Conservation (phyloP, 306 rosid species). For the Lathyrus sativus region DNA sequence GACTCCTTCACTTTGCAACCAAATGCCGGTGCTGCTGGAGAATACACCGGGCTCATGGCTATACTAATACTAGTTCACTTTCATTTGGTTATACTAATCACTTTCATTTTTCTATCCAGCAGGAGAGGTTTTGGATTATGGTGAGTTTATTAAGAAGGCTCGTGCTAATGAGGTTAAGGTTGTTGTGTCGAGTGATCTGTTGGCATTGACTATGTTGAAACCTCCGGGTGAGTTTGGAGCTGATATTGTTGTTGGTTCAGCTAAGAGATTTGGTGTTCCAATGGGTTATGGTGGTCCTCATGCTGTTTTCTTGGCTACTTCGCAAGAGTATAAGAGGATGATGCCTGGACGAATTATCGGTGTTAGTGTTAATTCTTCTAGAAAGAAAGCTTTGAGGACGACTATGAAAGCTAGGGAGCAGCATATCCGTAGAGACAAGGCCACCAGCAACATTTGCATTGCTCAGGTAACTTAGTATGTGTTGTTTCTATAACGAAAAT, state of each 20-base stretch:
- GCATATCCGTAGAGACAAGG: slow-evolving; percentile 97
- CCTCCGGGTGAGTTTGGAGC: slow-evolving; percentile 99
- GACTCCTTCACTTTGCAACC: no score
- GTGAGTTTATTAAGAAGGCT: slow-evolving; percentile 85
- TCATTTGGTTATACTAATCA: no score
- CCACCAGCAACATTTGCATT: slow-evolving; percentile 98
- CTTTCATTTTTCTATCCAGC: no score
- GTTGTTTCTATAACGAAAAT: no score
- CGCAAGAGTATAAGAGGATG: slow-evolving; percentile 99
- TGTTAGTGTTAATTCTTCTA: slow-evolving; percentile 87
- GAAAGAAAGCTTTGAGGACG: slow-evolving; percentile 90
- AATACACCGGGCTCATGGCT: no score
- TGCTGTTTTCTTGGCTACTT: slow-evolving; percentile 95
- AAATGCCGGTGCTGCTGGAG: no score
- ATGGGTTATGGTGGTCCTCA: slow-evolving; percentile 99
- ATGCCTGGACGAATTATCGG: slow-evolving; percentile 99
- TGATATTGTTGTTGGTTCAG: slow-evolving; percentile 94
- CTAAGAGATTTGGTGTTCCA: slow-evolving; percentile 96
- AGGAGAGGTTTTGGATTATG: slow-evolving; percentile 97
- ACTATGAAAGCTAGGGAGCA: slow-evolving; percentile 99
- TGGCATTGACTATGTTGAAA: slow-evolving; percentile 86
- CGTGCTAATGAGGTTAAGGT: slow-evolving; percentile 95
- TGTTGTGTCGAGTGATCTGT: slow-evolving; percentile 87
- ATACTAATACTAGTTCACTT: no score
- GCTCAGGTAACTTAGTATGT: slow-evolving; percentile 69